Percentiles rank a stretch among this genome's conserved stretches.
These are phyloP conservation scores for Cryptococcus amylolentus DNA, from an alignment of 1,284 basidiomycete genomes.

Conservation along the genomic window DNA sequence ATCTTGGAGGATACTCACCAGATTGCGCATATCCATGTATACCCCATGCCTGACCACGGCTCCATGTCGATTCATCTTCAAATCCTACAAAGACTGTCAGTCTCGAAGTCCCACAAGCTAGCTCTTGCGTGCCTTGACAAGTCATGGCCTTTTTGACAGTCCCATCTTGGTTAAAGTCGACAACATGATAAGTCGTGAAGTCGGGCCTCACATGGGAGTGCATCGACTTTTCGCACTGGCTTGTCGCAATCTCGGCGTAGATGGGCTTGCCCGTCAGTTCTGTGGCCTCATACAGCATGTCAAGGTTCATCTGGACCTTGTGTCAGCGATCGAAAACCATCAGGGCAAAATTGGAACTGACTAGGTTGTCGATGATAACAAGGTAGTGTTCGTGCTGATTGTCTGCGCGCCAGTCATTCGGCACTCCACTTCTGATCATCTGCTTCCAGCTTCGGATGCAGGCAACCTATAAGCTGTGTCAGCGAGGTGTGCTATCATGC, in stretches of 20 bases:
- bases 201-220: slow-evolving; percentile 30
- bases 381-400: slow-evolving; percentile 39
- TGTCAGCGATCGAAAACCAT: not conserved
- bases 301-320: slow-evolving; percentile 38
- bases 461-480: slow-evolving; percentile 20
- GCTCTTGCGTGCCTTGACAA: slow-evolving; percentile 23
- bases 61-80: slow-evolving; percentile 35
- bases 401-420: slow-evolving; percentile 6
- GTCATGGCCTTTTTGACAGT: slow-evolving; percentile 20
- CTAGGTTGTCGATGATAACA: slow-evolving; percentile 46
- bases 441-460: slow-evolving; percentile 37
- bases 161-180: slow-evolving; percentile 33
- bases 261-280: slow-evolving; percentile 31
- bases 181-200: slow-evolving; percentile 39
- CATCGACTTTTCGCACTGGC: slow-evolving; percentile 33
- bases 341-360: slow-evolving; percentile 6
- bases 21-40: slow-evolving; percentile 43
- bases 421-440: slow-evolving; percentile 19
- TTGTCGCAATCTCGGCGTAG: slow-evolving; percentile 33
- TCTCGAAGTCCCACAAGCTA: not conserved
- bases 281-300: slow-evolving; percentile 36
- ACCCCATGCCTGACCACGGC: slow-evolving; percentile 41
- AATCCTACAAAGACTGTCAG: slow-evolving; percentile 21
- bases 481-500: not conserved
- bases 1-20: slow-evolving; percentile 14